Conservation (phyloP, 257 asterid species). For the Ophiorrhiza pumila region DNA sequence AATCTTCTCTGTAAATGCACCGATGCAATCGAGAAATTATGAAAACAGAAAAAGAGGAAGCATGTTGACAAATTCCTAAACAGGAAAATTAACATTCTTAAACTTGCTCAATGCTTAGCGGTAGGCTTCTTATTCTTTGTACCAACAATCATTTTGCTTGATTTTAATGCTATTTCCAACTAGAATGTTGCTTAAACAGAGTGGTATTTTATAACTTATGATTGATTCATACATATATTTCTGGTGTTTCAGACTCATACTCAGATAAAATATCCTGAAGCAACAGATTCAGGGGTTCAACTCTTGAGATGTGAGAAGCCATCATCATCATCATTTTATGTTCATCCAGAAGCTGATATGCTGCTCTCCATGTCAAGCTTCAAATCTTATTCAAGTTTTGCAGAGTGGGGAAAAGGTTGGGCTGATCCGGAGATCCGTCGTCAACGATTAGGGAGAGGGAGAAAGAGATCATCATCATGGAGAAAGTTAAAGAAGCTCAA, state of each 20-base stretch:
- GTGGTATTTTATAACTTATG: background rate
- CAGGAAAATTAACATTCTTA: background rate
- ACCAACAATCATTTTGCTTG: background rate
- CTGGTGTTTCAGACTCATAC: constrained; percentile 43
- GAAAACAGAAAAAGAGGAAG: background rate
- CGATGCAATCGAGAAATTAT: background rate
- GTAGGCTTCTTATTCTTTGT: background rate
- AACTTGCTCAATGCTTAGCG: too few species aligned
- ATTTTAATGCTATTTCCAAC: background rate
- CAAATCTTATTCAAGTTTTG: constrained; percentile 54
- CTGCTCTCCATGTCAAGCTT: constrained; percentile 33
- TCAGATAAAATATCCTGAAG: constrained; percentile 56
- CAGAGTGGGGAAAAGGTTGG: constrained; percentile 88
- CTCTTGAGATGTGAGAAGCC: constrained; percentile 41
- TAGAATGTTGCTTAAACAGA: background rate
- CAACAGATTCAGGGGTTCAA: constrained; percentile 44
- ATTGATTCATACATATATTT: too few species aligned
- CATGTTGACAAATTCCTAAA: background rate
- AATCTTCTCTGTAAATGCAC: background rate
- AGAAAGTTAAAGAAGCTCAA: constrained; percentile 42
- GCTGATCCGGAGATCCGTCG: constrained; percentile 79
- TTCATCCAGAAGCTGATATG: constrained; percentile 79
- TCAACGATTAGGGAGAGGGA: constrained; percentile 48
- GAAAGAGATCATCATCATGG: constrained; percentile 17
- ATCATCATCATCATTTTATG: constrained; percentile 40